Conservation (phyloP, 768 basidiomycete genomes). For the Boletus sensibilis region DNA sequence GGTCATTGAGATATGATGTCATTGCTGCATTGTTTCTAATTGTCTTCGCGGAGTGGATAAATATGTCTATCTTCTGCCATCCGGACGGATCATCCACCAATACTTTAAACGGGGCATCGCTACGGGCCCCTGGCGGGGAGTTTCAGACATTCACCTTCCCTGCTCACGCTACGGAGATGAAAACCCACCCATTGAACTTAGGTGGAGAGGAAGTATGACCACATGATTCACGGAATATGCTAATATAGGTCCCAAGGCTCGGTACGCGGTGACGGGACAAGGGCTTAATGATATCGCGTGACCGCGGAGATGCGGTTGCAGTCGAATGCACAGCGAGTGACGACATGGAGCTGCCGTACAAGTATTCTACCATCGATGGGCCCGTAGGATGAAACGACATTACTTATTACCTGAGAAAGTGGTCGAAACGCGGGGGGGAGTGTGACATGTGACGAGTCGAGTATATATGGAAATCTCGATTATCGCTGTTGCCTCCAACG, state of each 20-base stretch:
- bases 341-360: no score
- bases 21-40: neutral
- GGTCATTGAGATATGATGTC: conserved; percentile 5
- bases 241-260: neutral
- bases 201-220: neutral
- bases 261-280: no score
- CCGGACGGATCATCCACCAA: conserved; percentile 18
- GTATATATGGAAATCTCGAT: conserved; percentile 38
- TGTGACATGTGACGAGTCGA: conserved; percentile 23
- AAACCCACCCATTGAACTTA: conserved; percentile 5
- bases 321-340: no score
- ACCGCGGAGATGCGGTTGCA: no score
- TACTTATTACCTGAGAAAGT: no score
- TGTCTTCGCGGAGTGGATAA: conserved; percentile 2
- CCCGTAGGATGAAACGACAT: no score
- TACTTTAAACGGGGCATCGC: neutral
- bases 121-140: neutral
- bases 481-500: conserved; percentile 27
- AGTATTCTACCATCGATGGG: no score
- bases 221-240: neutral
- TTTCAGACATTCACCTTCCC: neutral
- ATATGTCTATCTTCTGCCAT: neutral
- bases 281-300: no score
- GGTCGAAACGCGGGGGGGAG: neutral
- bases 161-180: conserved; percentile 14